Base-by-base conservation (phyloP, 371 early-diverging fungal species). In the Rhizopus delemar region DNA sequence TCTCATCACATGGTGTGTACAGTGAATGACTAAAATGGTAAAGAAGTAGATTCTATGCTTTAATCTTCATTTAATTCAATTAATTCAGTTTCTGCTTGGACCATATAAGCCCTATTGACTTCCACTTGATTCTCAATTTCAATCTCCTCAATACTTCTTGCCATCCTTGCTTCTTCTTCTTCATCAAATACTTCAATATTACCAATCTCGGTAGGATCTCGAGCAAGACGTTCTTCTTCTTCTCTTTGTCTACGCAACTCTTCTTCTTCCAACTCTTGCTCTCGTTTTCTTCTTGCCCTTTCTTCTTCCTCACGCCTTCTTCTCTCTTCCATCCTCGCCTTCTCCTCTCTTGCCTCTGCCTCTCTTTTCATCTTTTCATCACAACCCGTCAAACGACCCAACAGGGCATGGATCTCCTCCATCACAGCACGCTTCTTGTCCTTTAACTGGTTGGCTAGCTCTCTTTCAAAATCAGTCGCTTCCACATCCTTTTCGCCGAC, bases 1-100 rank as follows among this genome's bases (percentile, higher is more conserved):
- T 22, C 22, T 22, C 22, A 22, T 22, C 22, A 22, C 22, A 22
- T 22, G 22, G 2, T 22, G 36, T 36, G 2, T 36, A 36, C n/a
- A 36, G 36, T 36, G 36, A 9, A 36, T 36, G 0, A 36, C 6
- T 8, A 11, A 36, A 11, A 8, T 1, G 0, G 36, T 36, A 6
- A 36, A 36, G 11, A 11, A 8, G 2, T 36, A 8, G 6, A 36
- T 36, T 36, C 6, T 36, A 6, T 8, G 7, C n/a, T 43, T 43
- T 43, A 43, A 13, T 43, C 43, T 15, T 43, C 43, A n/a, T 43
- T 15, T 11, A 43, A 15, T 43, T 43, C 43, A 43, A 43, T 43
- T 5, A 13, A 15, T 5, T 8, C n/a, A 5, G 43, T 43, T 43
- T 43, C 43, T 15, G 15, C 15, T 43, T 11, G 13, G 4, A 43